phyloP scores from a whole-genome alignment of 75 land plant species.

The Selaginella moellendorffii region DNA sequence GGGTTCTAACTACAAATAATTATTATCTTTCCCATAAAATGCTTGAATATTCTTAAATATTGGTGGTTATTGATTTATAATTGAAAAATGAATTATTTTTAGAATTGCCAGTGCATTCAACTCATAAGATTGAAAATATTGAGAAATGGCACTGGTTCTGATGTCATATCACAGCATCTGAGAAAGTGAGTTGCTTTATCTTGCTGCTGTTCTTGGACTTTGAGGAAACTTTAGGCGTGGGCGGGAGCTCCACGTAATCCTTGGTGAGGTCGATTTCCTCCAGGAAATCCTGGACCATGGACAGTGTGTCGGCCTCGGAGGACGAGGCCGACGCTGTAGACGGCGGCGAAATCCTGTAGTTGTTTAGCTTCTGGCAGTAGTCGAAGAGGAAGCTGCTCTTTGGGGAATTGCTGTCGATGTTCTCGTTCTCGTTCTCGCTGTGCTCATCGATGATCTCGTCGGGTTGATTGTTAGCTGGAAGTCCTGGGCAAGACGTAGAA shows the following conservation, averaged over 20 bases:
- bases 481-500: no score
- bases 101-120: no score
- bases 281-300: constrained; percentile 45
- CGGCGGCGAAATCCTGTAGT: background rate
- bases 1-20: no score
- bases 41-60: no score
- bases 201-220: background rate
- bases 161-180: no score
- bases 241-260: background rate
- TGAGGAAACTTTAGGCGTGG: background rate
- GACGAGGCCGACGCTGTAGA: background rate
- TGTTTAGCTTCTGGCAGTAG: background rate
- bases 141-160: no score
- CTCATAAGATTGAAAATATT: no score
- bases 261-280: constrained; percentile 24
- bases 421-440: background rate
- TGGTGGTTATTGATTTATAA: no score
- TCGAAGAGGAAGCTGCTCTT: background rate
- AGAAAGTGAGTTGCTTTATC: background rate
- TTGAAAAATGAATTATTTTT: no score
- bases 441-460: no score
- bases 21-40: no score
- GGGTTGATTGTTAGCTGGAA: no score
- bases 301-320: background rate
- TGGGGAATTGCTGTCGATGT: background rate